These are phyloP conservation scores for Termitomyces sp. DNA, from an alignment of 1,284 basidiomycete genomes.

Conservation along the genomic window DNA sequence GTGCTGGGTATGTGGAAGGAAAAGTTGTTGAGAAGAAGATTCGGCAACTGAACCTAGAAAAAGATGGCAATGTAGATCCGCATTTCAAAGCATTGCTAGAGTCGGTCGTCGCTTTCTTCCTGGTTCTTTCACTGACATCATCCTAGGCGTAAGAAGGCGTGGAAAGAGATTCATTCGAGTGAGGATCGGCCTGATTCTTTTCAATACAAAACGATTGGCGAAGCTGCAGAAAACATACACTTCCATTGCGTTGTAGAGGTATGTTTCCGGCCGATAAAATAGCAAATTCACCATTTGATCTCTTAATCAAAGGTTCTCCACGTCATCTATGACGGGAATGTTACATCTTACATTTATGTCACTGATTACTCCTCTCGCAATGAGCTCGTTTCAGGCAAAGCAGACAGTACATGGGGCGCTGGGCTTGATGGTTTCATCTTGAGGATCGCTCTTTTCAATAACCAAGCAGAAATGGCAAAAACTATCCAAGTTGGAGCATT, in stretches of 20 bases:
- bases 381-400: conserved; percentile 30
- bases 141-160: conserved; percentile 50
- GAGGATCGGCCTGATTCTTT: conserved; percentile 28
- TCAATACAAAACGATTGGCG: conserved; percentile 41
- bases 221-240: conserved; percentile 36
- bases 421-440: conserved; percentile 47
- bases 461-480: conserved; percentile 39
- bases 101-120: conserved; percentile 31
- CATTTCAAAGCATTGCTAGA: conserved; percentile 45
- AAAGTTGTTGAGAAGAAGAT: conserved; percentile 47
- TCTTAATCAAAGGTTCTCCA: conserved; percentile 40
- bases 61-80: conserved; percentile 30
- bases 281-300: neutral
- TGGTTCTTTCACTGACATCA: neutral
- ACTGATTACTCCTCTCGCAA: conserved; percentile 62
- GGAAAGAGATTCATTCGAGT: conserved; percentile 29
- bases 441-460: conserved; percentile 46
- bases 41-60: conserved; percentile 32
- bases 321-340: conserved; percentile 27
- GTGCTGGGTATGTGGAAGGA: conserved; percentile 44
- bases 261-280: neutral
- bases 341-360: conserved; percentile 42
- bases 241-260: conserved; percentile 63
- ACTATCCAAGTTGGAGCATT: conserved; percentile 37
- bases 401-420: conserved; percentile 31